These are phyloP conservation scores for Trypanosoma avium DNA, from an alignment of 208 protist species.

Conservation along the genomic window DNA sequence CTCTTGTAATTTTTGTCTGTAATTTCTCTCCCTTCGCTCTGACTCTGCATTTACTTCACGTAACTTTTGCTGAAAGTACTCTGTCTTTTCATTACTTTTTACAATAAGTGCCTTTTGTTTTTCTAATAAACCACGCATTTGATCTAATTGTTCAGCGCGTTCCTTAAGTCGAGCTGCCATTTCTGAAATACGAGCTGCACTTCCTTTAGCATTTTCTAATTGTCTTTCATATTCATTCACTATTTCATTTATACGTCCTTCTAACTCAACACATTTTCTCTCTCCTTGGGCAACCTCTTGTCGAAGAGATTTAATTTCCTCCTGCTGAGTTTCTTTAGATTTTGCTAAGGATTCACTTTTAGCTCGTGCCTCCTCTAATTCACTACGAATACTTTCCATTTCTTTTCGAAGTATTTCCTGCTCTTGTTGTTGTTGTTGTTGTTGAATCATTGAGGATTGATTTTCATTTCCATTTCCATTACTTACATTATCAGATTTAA, in stretches of 20 bases:
- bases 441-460: not conserved
- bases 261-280: conserved; percentile 37
- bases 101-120: conserved; percentile 86
- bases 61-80: conserved; percentile 64
- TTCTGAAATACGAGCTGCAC: conserved; percentile 36
- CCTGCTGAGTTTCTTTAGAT: conserved; percentile 43
- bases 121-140: conserved; percentile 75
- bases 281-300: conserved; percentile 42
- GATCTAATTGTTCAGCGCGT: conserved; percentile 67
- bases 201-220: conserved; percentile 30
- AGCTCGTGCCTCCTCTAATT: conserved; percentile 55
- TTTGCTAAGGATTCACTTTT: conserved; percentile 35
- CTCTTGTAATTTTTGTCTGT: conserved; percentile 48
- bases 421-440: conserved; percentile 2
- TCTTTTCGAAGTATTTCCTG: conserved; percentile 4
- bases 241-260: conserved; percentile 52
- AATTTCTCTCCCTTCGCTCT: conserved; percentile 39
- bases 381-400: conserved; percentile 32
- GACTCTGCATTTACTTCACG: conserved; percentile 45
- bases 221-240: conserved; percentile 55
- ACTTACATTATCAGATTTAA: conserved; percentile 50
- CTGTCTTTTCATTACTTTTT: conserved; percentile 81
- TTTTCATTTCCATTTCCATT: not conserved
- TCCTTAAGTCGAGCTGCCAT: conserved; percentile 58
- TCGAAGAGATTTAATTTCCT: conserved; percentile 53